Evolutionary conservation across 208 protist species (phyloP).

Genomic region (Acanthamoeba lenticulata): DNA sequence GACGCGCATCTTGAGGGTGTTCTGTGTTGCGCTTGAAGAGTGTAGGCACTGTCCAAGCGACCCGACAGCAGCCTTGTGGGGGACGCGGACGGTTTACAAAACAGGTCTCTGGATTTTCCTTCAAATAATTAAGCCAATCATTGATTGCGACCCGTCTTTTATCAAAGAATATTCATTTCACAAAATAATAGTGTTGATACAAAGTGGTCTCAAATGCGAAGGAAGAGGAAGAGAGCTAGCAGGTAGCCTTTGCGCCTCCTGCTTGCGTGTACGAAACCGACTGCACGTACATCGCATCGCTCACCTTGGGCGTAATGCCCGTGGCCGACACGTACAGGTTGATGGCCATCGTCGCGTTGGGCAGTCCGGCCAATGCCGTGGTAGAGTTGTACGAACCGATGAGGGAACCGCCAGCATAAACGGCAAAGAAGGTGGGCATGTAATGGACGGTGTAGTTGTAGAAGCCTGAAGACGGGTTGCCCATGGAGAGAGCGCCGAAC

Average conservation of each 20-base stretch:
- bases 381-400: not conserved
- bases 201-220: too few relatives aligned
- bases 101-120: too few relatives aligned
- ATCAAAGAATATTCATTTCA: too few relatives aligned
- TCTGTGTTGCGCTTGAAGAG: too few relatives aligned
- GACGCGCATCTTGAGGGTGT: too few relatives aligned
- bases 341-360: not conserved
- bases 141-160: too few relatives aligned
- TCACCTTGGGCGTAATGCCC: not conserved
- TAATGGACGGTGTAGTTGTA: not conserved
- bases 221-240: too few relatives aligned
- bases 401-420: not conserved
- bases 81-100: too few relatives aligned
- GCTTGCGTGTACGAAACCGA: not conserved
- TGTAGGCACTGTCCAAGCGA: too few relatives aligned
- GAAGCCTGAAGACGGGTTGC: not conserved
- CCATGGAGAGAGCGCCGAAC: not conserved
- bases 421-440: not conserved
- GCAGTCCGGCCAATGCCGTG: not conserved
- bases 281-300: not conserved
- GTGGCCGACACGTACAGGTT: not conserved
- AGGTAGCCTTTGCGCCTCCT: not conserved
- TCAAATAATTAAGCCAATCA: too few relatives aligned
- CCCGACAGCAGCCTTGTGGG: too few relatives aligned
- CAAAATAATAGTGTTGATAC: too few relatives aligned